A percentile compares a stretch with the other conserved stretches of the same genome.
phyloP scores from a whole-genome alignment of 257 asterid genomes.

The Craterostigma plantagineum region DNA sequence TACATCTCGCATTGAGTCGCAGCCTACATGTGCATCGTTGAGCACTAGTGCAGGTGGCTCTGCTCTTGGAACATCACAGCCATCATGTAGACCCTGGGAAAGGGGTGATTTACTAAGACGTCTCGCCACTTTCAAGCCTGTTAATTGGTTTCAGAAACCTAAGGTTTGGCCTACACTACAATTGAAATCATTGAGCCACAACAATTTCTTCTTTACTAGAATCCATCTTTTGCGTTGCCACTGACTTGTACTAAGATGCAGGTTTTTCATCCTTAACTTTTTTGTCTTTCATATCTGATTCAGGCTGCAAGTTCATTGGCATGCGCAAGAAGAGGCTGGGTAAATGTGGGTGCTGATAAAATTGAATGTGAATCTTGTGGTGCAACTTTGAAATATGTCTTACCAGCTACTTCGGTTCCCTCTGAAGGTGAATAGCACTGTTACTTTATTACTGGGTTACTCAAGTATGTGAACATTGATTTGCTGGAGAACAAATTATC shows the following conservation, averaged over 20 bases:
- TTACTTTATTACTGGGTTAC: neutral
- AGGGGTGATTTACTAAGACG: conserved; percentile 93
- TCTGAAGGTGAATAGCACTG: conserved; percentile 46
- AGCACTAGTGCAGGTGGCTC: conserved; percentile 92
- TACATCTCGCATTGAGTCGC: conserved; percentile 67
- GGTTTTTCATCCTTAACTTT: too few species aligned
- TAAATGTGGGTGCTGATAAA: conserved; percentile 65
- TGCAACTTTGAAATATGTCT: conserved; percentile 42
- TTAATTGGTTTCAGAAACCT: conserved; percentile 89
- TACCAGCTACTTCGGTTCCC: conserved; percentile 50
- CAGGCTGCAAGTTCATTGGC: conserved; percentile 87
- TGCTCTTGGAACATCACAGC: conserved; percentile 79
- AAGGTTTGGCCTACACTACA: conserved; percentile 38
- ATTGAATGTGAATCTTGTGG: conserved; percentile 96
- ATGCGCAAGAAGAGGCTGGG: conserved; percentile 99
- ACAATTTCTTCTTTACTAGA: neutral
- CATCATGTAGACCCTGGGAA: conserved; percentile 99
- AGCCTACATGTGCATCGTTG: conserved; percentile 50
- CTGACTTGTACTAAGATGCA: too few species aligned
- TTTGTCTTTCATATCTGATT: conserved; percentile 10
- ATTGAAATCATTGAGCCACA: conserved; percentile 1
- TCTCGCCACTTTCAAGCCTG: conserved; percentile 80
- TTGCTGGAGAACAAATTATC: neutral
- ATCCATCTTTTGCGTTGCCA: conserved; percentile 1
- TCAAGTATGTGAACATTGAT: neutral